Conservation (phyloP, 148 eudicot species). For the Pharnaceum exiguum region DNA sequence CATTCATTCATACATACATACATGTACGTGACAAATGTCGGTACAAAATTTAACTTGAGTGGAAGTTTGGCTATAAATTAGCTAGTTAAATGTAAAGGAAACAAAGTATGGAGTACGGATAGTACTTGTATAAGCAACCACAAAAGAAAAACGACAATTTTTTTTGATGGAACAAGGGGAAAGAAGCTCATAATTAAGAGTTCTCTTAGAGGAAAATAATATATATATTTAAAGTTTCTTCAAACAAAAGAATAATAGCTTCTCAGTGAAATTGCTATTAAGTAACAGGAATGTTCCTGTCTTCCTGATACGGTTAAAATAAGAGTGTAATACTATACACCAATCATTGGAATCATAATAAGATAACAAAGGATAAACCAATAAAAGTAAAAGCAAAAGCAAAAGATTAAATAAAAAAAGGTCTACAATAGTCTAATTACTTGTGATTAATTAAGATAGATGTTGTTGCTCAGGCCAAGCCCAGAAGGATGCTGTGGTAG, state of each 20-base stretch:
- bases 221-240: neutral
- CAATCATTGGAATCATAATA: conserved; percentile 18
- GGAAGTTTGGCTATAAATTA: too few species aligned
- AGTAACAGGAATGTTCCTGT: too few species aligned
- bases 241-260: neutral
- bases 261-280: neutral
- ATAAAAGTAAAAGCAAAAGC: neutral
- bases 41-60: too few species aligned
- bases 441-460: conserved; percentile 11
- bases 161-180: too few species aligned
- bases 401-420: conserved; percentile 1
- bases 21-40: too few species aligned
- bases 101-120: too few species aligned
- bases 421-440: neutral
- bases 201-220: neutral
- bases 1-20: too few species aligned
- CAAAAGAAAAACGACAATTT: too few species aligned
- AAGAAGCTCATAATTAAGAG: too few species aligned
- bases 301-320: neutral
- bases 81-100: too few species aligned
- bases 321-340: conserved; percentile 23
- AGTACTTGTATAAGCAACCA: too few species aligned
- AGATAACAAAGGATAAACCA: neutral
- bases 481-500: conserved; percentile 35
- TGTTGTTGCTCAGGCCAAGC: conserved; percentile 37